Evolutionary conservation across 768 basidiomycete genomes (phyloP), one percentile per base, ranked within the genome.

Genomic region (Cubamyces lactineus): DNA sequence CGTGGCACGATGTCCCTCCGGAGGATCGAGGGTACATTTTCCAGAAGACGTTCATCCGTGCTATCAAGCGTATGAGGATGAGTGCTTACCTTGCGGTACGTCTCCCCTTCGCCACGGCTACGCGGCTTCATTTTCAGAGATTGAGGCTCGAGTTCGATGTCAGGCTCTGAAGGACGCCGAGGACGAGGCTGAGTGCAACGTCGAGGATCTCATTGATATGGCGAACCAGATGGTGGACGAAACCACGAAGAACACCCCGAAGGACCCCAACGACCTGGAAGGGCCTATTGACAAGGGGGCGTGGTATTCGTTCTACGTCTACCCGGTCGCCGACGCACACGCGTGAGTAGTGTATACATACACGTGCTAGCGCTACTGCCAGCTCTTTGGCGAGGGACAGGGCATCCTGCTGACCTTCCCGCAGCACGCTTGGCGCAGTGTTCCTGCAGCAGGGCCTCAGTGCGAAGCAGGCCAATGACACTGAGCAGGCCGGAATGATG

Each of bases 221-320:
- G 64, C 64, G 30, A 61, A 65, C 39, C 40, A 57, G 47, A 65
- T 65, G 55, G 59, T 65, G 9, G 59, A 65, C 12, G 64, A 65
- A 46, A 64, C 49, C 59, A 69, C 24, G 24, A 67, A 53, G 42
- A 60, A 63, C 56, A 26, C 49, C 12, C 56, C 58, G 0, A 59
- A 60, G 41, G 59, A 58, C 8, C 16, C 24, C 5, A 23, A 15
- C 13, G 58, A 46, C 2, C 47, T 49, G n/a, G 62, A 60, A n/a
- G 49, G 41, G n/a, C 63, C 58, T 15, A 45, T 63, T 30, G 66
- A 66, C 51, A 60, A 59, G 49, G 66, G 66, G 26, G 53, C 62
- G 15, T 66, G 60, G 62, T 62, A 61, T 38, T 66, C 66, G 43
- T 66, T 66, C 59, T 56, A 47, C 48, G 51, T 61, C 8, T 66